Conservation (phyloP, 208 protist species). For the Spongospora subterranea region DNA sequence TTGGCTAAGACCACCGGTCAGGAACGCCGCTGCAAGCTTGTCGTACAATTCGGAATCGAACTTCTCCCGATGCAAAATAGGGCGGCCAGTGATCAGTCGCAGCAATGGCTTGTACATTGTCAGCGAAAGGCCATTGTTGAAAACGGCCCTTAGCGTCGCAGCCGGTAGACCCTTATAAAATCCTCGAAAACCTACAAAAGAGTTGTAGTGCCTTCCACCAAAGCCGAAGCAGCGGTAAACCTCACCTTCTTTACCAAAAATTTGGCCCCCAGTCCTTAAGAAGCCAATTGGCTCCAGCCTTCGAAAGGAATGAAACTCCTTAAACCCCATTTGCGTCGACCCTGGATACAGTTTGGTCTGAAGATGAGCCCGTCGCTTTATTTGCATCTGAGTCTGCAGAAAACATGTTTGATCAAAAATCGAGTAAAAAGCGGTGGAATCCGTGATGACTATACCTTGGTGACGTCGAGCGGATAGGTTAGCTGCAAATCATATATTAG, state of each 20-base stretch:
- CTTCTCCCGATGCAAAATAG: neutral
- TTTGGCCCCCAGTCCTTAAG: neutral
- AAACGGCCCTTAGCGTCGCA: neutral
- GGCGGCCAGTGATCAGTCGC: neutral
- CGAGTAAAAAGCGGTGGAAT: neutral
- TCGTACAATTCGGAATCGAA: conserved; percentile 16
- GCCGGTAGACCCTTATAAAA: conserved; percentile 26
- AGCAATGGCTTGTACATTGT: conserved; percentile 33
- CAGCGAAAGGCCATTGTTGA: conserved; percentile 47
- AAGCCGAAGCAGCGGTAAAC: neutral
- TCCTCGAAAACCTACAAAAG: neutral
- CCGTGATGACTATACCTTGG: neutral
- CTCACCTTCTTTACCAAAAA: neutral
- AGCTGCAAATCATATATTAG: neutral
- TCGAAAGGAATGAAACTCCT: conserved; percentile 21
- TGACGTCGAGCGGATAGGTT: conserved; percentile 23
- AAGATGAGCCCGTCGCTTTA: neutral
- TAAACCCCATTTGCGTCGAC: neutral
- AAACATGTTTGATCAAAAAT: neutral
- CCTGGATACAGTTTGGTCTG: neutral
- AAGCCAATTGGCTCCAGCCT: conserved; percentile 17
- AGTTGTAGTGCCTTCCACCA: neutral
- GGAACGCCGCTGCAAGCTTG: conserved; percentile 28
- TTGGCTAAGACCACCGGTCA: conserved; percentile 29
- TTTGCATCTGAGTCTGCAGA: conserved; percentile 46